A percentile compares a stretch with the other conserved stretches of the same genome.
Evolutionary conservation across 2,329 filamentous ascomycete genomes (phyloP).

Genomic region (Colletotrichum higginsianum): DNA sequence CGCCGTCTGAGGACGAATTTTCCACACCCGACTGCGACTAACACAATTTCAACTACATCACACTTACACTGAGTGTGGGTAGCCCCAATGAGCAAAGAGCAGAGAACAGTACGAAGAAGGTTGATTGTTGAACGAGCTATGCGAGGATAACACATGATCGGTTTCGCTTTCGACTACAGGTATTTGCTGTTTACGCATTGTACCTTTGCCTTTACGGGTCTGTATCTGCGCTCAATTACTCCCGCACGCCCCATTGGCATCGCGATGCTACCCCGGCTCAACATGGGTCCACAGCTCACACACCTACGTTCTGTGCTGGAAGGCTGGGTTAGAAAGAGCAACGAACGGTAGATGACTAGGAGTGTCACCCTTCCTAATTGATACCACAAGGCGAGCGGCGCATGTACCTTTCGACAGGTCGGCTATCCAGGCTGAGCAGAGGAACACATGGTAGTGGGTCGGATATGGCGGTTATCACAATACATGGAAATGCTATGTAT

Average conservation of each 20-base stretch:
- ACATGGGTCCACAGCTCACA: conserved; percentile 1
- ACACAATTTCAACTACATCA: background rate
- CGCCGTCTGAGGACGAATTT: background rate
- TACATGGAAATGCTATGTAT: background rate
- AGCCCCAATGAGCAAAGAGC: background rate
- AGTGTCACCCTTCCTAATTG: conserved; percentile 1
- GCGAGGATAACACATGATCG: background rate
- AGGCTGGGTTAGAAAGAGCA: background rate
- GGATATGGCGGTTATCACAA: background rate
- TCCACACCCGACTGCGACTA: background rate
- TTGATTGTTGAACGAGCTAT: background rate
- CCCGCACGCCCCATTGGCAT: background rate
- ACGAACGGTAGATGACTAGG: background rate
- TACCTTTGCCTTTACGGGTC: background rate
- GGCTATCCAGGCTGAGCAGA: too few species aligned
- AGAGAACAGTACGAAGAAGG: background rate
- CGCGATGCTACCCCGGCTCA: background rate
- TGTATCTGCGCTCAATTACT: background rate
- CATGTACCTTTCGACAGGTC: background rate
- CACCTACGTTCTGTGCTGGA: background rate
- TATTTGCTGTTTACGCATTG: background rate
- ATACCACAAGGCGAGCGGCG: conserved; percentile 1
- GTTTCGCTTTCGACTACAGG: background rate
- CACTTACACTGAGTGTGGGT: background rate
- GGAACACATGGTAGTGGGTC: background rate